These are phyloP conservation scores for Salix purpurea DNA, from an alignment of 345 rosid species.

Conservation along the genomic window DNA sequence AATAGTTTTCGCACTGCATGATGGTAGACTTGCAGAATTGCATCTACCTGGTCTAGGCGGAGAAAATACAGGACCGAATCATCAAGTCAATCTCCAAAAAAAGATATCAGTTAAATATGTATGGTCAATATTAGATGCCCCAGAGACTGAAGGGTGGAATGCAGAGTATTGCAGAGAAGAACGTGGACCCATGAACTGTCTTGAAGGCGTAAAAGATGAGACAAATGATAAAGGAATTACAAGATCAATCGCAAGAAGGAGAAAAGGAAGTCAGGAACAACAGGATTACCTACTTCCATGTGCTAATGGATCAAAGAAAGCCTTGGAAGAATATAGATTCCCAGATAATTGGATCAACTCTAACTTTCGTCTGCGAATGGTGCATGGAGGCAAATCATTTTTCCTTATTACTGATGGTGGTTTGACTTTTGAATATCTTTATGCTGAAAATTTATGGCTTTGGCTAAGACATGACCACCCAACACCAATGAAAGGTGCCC, in stretches of 20 bases:
- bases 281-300: conserved; percentile 37
- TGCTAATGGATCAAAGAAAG: background rate
- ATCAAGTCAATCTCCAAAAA: conserved; percentile 36
- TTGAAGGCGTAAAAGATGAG: conserved; percentile 50
- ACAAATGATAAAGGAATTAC: conserved; percentile 37
- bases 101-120: conserved; percentile 35
- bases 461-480: conserved; percentile 69
- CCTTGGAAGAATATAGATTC: conserved; percentile 22
- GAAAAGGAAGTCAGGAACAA: conserved; percentile 42
- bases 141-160: conserved; percentile 76
- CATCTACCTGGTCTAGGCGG: conserved; percentile 60
- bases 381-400: conserved; percentile 53
- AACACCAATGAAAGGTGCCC: conserved; percentile 49
- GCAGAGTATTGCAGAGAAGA: conserved; percentile 70
- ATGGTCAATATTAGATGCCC: conserved; percentile 58
- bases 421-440: conserved; percentile 53
- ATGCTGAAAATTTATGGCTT: conserved; percentile 54
- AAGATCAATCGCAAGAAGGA: conserved; percentile 42
- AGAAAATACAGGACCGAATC: conserved; percentile 45
- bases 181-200: conserved; percentile 55
- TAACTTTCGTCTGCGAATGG: conserved; percentile 49
- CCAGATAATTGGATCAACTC: conserved; percentile 40
- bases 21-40: conserved; percentile 64
- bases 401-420: conserved; percentile 54
- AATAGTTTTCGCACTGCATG: conserved; percentile 55